phyloP scores from a whole-genome alignment of 495 filamentous ascomycete genomes.

The Penicillium paxilli region DNA sequence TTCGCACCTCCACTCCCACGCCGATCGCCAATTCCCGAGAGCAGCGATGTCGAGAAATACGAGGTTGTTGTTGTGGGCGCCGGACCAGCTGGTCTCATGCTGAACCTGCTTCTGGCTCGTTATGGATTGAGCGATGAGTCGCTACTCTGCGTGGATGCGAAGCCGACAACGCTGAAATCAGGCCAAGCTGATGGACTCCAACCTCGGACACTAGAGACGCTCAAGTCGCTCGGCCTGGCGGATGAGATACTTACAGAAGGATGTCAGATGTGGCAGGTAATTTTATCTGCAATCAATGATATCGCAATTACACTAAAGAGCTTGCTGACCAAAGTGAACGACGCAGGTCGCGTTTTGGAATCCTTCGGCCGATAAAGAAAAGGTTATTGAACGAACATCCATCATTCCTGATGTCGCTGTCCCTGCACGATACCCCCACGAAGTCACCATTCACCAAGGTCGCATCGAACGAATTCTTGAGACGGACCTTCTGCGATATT shows the following conservation, averaged over 20 bases:
- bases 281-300: neutral
- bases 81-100: slow-evolving; percentile 51
- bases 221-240: slow-evolving; percentile 42
- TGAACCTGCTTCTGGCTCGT: slow-evolving; percentile 45
- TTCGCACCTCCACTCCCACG: slow-evolving; percentile 44
- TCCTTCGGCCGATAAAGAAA: slow-evolving; percentile 43
- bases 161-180: slow-evolving; percentile 39
- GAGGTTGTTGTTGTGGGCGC: slow-evolving; percentile 48
- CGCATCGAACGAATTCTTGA: slow-evolving; percentile 62
- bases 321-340: neutral
- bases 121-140: slow-evolving; percentile 46
- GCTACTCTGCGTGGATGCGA: slow-evolving; percentile 49
- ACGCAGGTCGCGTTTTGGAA: slow-evolving; percentile 51
- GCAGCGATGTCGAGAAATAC: slow-evolving; percentile 28
- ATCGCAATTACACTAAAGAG: too few relatives aligned
- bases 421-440: slow-evolving; percentile 48
- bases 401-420: slow-evolving; percentile 48
- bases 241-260: slow-evolving; percentile 41
- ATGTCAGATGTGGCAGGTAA: slow-evolving; percentile 37
- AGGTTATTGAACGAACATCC: slow-evolving; percentile 53
- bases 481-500: slow-evolving; percentile 52
- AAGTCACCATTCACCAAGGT: slow-evolving; percentile 62
- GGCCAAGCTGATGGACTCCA: slow-evolving; percentile 68
- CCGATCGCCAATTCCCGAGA: slow-evolving; percentile 21
- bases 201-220: slow-evolving; percentile 64